phyloP scores from a whole-genome alignment of 2,329 filamentous ascomycete genomes.

The Fusarium scirpi region DNA sequence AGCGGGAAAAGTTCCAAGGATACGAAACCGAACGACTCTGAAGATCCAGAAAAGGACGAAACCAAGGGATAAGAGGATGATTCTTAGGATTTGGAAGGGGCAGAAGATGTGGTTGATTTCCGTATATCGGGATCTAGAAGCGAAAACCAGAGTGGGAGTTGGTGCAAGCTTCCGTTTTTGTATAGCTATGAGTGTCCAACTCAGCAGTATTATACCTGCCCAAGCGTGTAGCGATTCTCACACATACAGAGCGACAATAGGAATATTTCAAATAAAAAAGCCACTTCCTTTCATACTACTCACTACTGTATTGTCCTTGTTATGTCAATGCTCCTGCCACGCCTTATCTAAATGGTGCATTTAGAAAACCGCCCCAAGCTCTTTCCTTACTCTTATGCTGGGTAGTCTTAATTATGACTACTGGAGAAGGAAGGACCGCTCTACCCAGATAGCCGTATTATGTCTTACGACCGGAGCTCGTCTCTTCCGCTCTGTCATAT shows the following conservation, averaged over 20 bases:
- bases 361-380: background rate
- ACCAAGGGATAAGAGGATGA: background rate
- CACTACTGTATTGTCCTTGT: background rate
- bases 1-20: background rate
- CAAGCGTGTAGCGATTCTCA: background rate
- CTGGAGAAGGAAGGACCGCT: background rate
- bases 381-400: background rate
- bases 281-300: background rate
- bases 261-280: background rate
- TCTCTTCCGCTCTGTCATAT: background rate
- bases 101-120: slow-evolving; percentile 7
- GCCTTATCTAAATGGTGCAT: background rate
- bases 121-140: background rate
- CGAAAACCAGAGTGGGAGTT: background rate
- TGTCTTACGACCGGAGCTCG: too few relatives aligned
- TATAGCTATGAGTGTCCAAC: background rate
- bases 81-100: background rate
- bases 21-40: background rate
- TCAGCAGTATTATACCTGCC: background rate
- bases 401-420: background rate
- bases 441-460: background rate
- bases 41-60: background rate
- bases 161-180: background rate
- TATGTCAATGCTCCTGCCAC: background rate
- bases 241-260: background rate